A percentile compares a stretch with the other conserved stretches of the same genome.
Conservation (phyloP, 345 rosid genomes). For the Atalantia buxifolia region DNA sequence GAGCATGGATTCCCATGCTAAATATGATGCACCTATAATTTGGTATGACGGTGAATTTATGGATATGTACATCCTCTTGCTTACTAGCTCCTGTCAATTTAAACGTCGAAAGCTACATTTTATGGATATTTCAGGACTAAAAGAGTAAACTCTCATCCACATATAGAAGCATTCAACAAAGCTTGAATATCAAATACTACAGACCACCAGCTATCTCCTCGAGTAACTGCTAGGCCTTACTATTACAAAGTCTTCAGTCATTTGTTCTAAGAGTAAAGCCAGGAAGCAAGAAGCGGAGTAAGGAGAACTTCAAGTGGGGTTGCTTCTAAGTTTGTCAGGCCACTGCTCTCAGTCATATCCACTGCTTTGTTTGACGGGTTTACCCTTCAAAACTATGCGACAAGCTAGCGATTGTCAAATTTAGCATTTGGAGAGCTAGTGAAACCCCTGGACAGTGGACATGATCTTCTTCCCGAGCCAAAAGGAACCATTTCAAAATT, state of each 20-base stretch:
- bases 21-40: not conserved
- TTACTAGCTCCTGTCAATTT: not conserved
- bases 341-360: slow-evolving; percentile 31
- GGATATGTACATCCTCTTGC: not conserved
- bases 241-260: too few relatives aligned
- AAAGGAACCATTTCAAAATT: slow-evolving; percentile 37
- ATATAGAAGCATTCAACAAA: not conserved
- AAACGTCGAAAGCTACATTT: not conserved
- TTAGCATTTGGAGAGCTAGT: slow-evolving; percentile 30
- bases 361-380: slow-evolving; percentile 15
- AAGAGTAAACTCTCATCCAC: not conserved
- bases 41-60: not conserved
- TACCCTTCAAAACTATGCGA: slow-evolving; percentile 32
- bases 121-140: not conserved
- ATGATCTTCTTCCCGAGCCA: slow-evolving; percentile 34
- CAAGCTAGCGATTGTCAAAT: slow-evolving; percentile 36
- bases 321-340: slow-evolving; percentile 30
- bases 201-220: not conserved
- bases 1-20: not conserved
- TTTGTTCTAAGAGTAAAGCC: slow-evolving; percentile 4
- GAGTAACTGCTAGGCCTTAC: too few relatives aligned
- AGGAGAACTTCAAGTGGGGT: slow-evolving; percentile 39
- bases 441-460: slow-evolving; percentile 38
- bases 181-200: not conserved
- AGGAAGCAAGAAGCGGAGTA: slow-evolving; percentile 22